These are phyloP conservation scores for Porphyrellus sp. DNA, from an alignment of 1,284 basidiomycete genomes.

Conservation along the genomic window DNA sequence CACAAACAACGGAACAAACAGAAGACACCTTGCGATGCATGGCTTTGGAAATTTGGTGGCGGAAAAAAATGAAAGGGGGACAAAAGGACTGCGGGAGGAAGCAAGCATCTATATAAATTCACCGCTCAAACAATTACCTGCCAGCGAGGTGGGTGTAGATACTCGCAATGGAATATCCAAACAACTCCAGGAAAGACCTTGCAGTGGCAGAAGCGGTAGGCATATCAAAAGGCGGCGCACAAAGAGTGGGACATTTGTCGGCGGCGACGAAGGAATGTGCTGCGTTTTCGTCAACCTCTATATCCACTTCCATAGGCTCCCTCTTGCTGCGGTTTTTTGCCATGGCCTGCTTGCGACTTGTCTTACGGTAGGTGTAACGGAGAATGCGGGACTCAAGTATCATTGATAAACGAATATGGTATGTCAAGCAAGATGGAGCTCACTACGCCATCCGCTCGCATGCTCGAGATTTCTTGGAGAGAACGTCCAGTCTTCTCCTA, in stretches of 20 bases:
- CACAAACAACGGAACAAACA: too few species aligned
- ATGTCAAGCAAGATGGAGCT: background rate
- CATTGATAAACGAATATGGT: background rate
- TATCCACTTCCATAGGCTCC: background rate
- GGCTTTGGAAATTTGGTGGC: too few species aligned
- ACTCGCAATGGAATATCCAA: background rate
- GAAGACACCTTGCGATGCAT: too few species aligned
- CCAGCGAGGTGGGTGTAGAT: constrained; percentile 4
- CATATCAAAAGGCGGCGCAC: too few species aligned
- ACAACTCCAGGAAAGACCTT: constrained; percentile 2
- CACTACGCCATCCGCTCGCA: background rate
- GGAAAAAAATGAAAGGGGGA: too few species aligned
- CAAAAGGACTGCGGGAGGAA: background rate
- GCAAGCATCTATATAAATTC: background rate
- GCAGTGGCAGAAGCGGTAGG: background rate
- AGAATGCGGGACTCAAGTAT: background rate
- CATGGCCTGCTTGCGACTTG: too few species aligned
- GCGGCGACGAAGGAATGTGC: background rate
- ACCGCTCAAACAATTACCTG: background rate
- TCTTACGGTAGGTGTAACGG: background rate
- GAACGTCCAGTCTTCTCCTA: constrained; percentile 11
- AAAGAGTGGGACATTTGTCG: background rate
- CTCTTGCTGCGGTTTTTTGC: background rate
- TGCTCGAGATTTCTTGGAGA: background rate
- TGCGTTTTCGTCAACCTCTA: background rate